Conservation (phyloP, 1,284 basidiomycete species). For the Xerocomus nothofagi region DNA sequence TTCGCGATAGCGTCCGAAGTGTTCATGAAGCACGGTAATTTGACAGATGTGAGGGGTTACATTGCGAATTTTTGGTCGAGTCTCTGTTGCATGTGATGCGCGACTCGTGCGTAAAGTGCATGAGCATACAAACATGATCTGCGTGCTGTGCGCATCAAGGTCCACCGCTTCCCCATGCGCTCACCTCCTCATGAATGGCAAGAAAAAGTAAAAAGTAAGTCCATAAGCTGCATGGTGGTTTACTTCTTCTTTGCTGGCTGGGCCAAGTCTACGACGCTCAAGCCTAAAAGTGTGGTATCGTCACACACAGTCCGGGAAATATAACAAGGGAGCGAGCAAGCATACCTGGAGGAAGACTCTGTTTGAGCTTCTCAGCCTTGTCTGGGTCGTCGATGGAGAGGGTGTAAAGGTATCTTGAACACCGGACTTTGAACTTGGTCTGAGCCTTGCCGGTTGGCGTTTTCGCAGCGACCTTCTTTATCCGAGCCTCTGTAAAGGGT, state of each 20-base stretch:
- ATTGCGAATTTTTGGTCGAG: not conserved
- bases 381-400: conserved; percentile 93
- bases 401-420: conserved; percentile 97
- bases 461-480: conserved; percentile 87
- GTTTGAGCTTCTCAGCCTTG: conserved; percentile 98
- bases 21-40: not conserved
- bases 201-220: not conserved
- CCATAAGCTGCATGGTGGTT: conserved; percentile 17
- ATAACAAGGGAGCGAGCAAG: conserved; percentile 11
- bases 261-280: conserved; percentile 63
- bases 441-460: conserved; percentile 72
- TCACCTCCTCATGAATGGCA: not conserved
- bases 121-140: conserved; percentile 27
- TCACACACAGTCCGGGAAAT: conserved; percentile 1
- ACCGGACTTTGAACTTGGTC: conserved; percentile 99
- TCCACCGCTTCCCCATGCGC: conserved; percentile 3
- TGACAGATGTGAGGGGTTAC: not conserved
- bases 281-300: conserved; percentile 44
- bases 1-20: not conserved
- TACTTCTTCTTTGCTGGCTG: conserved; percentile 72
- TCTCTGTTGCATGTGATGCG: conserved; percentile 15
- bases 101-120: conserved; percentile 19
- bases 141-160: conserved; percentile 5
- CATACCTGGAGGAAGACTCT: conserved; percentile 92
- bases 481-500: conserved; percentile 74